phyloP scores from a whole-genome alignment of 176 grass and related monocot genomes.

The Zoysia pacifica region DNA sequence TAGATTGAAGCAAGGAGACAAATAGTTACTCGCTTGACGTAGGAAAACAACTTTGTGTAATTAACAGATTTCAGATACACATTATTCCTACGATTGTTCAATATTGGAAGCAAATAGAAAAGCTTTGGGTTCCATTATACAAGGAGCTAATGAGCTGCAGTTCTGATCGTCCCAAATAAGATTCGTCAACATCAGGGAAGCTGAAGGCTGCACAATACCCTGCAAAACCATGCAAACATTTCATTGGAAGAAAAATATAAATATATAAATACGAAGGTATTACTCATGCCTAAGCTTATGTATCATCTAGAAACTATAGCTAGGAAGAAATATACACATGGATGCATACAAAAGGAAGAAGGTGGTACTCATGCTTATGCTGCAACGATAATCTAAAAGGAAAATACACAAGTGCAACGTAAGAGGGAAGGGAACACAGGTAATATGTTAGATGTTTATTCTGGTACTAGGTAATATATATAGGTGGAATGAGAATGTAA shows the following conservation, averaged over 20 bases:
- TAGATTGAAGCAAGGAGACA: neutral
- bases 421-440: neutral
- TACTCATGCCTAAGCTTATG: neutral
- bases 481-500: too few relatives aligned
- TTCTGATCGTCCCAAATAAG: conserved; percentile 31
- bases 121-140: conserved; percentile 29
- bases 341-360: neutral
- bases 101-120: conserved; percentile 30
- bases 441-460: neutral
- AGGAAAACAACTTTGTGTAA: conserved; percentile 24
- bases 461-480: neutral
- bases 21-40: conserved; percentile 27
- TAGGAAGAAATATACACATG: neutral
- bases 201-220: conserved; percentile 27
- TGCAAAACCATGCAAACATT: conserved; percentile 31
- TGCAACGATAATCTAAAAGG: neutral
- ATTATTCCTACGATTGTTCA: conserved; percentile 38
- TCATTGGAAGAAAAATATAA: neutral
- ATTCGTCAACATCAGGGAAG: conserved; percentile 36
- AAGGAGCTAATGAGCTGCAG: conserved; percentile 31
- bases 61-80: conserved; percentile 35
- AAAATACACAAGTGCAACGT: neutral
- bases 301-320: neutral
- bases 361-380: neutral
- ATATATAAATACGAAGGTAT: neutral